phyloP scores from a whole-genome alignment of 805 yeast species.

The Naumovozyma baii region DNA sequence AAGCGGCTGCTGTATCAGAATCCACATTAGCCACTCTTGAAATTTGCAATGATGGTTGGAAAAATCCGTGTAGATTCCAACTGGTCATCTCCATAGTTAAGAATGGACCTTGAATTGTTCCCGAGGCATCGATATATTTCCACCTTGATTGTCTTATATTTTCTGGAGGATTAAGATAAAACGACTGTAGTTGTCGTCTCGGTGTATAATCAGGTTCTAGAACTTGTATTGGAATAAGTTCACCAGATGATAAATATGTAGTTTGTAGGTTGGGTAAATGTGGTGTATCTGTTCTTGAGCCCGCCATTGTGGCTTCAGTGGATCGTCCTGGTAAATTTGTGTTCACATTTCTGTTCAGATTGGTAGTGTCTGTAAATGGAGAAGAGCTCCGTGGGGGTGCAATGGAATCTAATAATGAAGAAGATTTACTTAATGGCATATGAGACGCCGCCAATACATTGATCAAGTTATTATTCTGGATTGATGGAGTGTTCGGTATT shows the following conservation, averaged over 20 bases:
- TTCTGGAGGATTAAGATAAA: no score
- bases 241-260: no score
- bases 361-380: constrained; percentile 4
- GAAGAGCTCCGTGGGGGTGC: constrained; percentile 17
- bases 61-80: constrained; percentile 62
- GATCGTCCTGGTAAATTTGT: not conserved
- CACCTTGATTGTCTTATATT: constrained; percentile 50
- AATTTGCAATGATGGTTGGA: constrained; percentile 47
- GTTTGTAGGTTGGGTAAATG: not conserved
- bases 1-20: constrained; percentile 15
- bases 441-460: not conserved
- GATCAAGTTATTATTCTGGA: not conserved
- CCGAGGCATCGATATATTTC: constrained; percentile 66
- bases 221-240: no score
- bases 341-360: not conserved
- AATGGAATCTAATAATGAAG: constrained; percentile 20
- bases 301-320: not conserved
- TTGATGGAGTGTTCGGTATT: not conserved
- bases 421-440: constrained; percentile 9
- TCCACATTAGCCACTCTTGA: constrained; percentile 37
- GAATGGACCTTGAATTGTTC: constrained; percentile 80
- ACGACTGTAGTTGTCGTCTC: not conserved
- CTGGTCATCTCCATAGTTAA: constrained; percentile 64
- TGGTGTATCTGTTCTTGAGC: not conserved
- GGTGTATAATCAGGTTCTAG: not conserved